Percentiles rank a stretch among this genome's conserved stretches.
phyloP scores from a whole-genome alignment of 495 filamentous ascomycete genomes.

The Xylaria grammica region DNA sequence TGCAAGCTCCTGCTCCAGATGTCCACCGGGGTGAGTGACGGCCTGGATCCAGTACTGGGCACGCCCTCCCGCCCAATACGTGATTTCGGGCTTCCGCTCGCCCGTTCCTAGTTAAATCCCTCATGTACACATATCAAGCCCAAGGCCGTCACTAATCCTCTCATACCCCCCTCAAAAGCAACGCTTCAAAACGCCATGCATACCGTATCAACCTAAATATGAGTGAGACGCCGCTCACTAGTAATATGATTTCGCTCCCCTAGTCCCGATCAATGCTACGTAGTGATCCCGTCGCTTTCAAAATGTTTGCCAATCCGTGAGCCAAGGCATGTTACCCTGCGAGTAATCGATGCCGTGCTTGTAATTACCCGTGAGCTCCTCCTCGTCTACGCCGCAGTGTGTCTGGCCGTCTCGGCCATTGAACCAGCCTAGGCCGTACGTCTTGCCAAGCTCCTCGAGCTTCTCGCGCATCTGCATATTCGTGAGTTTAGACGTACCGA shows the following conservation, averaged over 20 bases:
- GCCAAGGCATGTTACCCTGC: constrained; percentile 50
- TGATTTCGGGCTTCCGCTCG: constrained; percentile 1
- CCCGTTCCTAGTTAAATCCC: constrained; percentile 10
- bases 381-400: constrained; percentile 75
- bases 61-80: no score
- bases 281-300: no score
- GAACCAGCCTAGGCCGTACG: constrained; percentile 77
- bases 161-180: not conserved
- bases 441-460: constrained; percentile 61
- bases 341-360: constrained; percentile 59
- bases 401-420: constrained; percentile 65
- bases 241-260: not conserved
- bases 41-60: no score
- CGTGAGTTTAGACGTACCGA: constrained; percentile 65
- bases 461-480: constrained; percentile 60
- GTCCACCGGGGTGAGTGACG: not conserved
- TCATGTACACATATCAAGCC: not conserved
- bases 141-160: not conserved
- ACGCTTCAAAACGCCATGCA: constrained; percentile 11
- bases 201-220: not conserved
- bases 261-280: no score
- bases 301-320: constrained; percentile 23
- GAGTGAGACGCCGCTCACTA: not conserved
- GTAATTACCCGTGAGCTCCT: constrained; percentile 65
- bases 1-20: not conserved